Percentiles rank a stretch among this genome's conserved stretches.
These are phyloP conservation scores for Saksenaea vasiformis DNA, from an alignment of 371 early-diverging fungal genomes.

Conservation along the genomic window DNA sequence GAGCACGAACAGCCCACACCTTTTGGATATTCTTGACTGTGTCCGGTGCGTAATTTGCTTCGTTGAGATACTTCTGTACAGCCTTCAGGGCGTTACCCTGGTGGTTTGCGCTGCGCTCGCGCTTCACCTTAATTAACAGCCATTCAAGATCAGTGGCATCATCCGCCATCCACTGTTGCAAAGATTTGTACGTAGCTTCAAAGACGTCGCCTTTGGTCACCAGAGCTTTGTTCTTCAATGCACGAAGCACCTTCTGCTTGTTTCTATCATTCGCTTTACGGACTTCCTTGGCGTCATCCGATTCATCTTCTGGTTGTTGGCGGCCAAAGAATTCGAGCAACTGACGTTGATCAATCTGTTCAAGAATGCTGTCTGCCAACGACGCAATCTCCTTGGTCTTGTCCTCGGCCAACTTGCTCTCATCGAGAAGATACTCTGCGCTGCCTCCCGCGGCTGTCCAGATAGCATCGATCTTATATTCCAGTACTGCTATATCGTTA, in stretches of 20 bases:
- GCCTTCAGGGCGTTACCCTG: slow-evolving; percentile 68
- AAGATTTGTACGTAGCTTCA: slow-evolving; percentile 36
- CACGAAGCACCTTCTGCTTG: slow-evolving; percentile 65
- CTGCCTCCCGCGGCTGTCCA: slow-evolving; percentile 57
- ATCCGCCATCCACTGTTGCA: slow-evolving; percentile 50
- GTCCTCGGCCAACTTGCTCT: slow-evolving; percentile 36
- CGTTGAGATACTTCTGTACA: slow-evolving; percentile 63
- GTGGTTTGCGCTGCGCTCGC: slow-evolving; percentile 54
- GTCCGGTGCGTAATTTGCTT: slow-evolving; percentile 42
- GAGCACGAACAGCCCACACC: slow-evolving; percentile 40
- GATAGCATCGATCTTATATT: slow-evolving; percentile 57
- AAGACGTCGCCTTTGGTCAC: slow-evolving; percentile 48
- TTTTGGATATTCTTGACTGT: slow-evolving; percentile 44
- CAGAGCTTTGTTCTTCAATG: slow-evolving; percentile 61
- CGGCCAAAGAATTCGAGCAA: slow-evolving; percentile 71
- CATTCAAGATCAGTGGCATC: slow-evolving; percentile 50
- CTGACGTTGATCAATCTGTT: slow-evolving; percentile 55
- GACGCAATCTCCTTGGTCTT: slow-evolving; percentile 52
- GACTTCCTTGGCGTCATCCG: slow-evolving; percentile 52
- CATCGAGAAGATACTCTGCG: slow-evolving; percentile 36
- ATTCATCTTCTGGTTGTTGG: slow-evolving; percentile 56
- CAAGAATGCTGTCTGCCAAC: slow-evolving; percentile 57
- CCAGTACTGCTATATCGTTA: slow-evolving; percentile 54
- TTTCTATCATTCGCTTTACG: slow-evolving; percentile 73
- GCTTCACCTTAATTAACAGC: slow-evolving; percentile 56